These are phyloP conservation scores for Mycosphaerella sp. DNA, from an alignment of 2,329 filamentous ascomycete species.

Conservation along the genomic window DNA sequence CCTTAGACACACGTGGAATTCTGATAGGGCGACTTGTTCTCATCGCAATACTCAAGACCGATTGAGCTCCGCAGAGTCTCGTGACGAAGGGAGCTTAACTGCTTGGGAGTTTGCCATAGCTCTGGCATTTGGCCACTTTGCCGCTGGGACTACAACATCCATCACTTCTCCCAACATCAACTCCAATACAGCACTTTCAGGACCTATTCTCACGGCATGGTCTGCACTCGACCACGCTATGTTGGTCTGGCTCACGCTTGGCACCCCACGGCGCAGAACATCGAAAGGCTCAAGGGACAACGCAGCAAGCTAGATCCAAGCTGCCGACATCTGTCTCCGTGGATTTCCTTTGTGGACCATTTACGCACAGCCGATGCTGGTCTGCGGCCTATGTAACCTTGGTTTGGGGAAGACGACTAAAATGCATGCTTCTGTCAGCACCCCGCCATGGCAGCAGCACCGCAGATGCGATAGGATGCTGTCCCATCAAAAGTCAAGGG, in stretches of 20 bases:
- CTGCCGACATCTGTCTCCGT: neutral
- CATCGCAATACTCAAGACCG: neutral
- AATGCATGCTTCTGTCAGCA: no score
- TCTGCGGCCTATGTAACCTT: no score
- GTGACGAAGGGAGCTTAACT: no score
- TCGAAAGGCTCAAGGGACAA: neutral
- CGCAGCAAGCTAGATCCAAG: neutral
- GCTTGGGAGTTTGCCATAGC: no score
- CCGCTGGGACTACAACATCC: neutral
- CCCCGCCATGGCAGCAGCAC: no score
- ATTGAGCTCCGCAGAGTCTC: no score
- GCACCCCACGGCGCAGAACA: neutral
- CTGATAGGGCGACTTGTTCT: neutral
- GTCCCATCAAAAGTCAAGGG: no score
- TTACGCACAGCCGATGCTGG: no score
- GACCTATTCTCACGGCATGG: neutral
- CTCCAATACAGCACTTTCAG: neutral
- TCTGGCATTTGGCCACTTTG: neutral
- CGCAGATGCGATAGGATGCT: no score
- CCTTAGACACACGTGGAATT: constrained; percentile 12
- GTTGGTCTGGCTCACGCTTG: neutral
- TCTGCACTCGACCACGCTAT: neutral
- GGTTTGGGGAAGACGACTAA: no score
- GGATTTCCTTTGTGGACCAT: no score
- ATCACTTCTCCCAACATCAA: neutral